Percentiles rank a stretch among this genome's conserved stretches.
Conservation (phyloP, 148 eudicot genomes). For the Rhododendron molle region DNA sequence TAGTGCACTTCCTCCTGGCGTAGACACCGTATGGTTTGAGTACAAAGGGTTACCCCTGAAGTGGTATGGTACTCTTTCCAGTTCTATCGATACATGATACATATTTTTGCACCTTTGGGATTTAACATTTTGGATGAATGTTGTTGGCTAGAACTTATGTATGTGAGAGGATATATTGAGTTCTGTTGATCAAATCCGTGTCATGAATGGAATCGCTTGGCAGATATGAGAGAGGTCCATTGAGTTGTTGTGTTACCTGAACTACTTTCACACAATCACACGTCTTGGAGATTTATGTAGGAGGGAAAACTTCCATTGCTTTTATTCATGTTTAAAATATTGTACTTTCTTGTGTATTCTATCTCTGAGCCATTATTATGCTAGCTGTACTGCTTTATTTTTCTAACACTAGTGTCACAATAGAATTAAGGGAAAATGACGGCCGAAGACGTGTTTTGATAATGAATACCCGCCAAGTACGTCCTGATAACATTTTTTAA, state of each 20-base stretch:
- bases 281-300: background rate
- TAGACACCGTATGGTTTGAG: constrained; percentile 92
- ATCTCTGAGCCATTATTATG: background rate
- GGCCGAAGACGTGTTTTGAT: too few species aligned
- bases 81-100: background rate
- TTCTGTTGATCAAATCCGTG: background rate
- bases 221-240: background rate
- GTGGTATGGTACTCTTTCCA: constrained; percentile 49
- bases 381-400: background rate
- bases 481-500: too few species aligned
- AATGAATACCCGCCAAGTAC: too few species aligned
- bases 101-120: background rate
- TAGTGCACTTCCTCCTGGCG: constrained; percentile 89
- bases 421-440: too few species aligned
- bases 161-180: background rate
- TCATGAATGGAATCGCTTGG: background rate
- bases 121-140: background rate
- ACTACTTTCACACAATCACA: too few species aligned
- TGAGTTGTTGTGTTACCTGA: background rate
- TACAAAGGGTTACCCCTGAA: constrained; percentile 86
- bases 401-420: background rate
- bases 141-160: background rate
- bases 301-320: background rate
- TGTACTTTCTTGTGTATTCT: background rate
- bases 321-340: background rate